Percentiles rank a stretch among this genome's conserved stretches.
These are phyloP conservation scores for Collariella sp. DNA, from an alignment of 495 filamentous ascomycete species.

Conservation along the genomic window DNA sequence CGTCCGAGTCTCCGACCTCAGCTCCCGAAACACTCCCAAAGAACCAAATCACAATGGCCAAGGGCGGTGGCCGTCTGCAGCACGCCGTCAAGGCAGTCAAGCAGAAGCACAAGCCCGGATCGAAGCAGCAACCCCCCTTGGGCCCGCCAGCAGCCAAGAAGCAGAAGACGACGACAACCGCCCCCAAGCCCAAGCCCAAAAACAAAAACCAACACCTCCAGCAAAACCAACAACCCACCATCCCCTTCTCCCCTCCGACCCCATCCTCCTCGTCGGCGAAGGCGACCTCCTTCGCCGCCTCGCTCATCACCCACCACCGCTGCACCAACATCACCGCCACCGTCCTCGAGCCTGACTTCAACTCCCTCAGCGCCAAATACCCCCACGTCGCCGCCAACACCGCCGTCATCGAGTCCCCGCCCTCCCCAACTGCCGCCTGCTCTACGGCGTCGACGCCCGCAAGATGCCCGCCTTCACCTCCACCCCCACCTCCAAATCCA, in stretches of 20 bases:
- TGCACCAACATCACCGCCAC: slow-evolving; percentile 54
- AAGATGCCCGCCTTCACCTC: slow-evolving; percentile 49
- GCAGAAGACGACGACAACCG: slow-evolving; percentile 10
- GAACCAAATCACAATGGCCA: slow-evolving; percentile 6
- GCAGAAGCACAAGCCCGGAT: slow-evolving; percentile 11
- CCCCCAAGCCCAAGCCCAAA: slow-evolving; percentile 8
- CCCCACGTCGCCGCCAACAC: slow-evolving; percentile 61
- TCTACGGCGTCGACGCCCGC: slow-evolving; percentile 62
- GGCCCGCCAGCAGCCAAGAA: slow-evolving; percentile 10
- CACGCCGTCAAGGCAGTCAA: slow-evolving; percentile 18
- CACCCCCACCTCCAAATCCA: slow-evolving; percentile 1
- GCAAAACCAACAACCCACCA: slow-evolving; percentile 24
- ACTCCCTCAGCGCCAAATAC: slow-evolving; percentile 59
- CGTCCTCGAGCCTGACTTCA: slow-evolving; percentile 37
- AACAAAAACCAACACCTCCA: slow-evolving; percentile 4
- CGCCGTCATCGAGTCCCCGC: slow-evolving; percentile 33
- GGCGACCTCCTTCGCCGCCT: slow-evolving; percentile 87
- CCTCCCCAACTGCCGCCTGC: not conserved
- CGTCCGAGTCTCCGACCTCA: slow-evolving; percentile 5
- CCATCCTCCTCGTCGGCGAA: slow-evolving; percentile 81
- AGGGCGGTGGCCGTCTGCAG: slow-evolving; percentile 13
- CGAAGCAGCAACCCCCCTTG: not conserved
- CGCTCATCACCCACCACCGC: slow-evolving; percentile 60
- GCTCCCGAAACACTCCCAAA: not conserved
- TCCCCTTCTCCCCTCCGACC: slow-evolving; percentile 68